Base-by-base conservation (phyloP, 2,329 filamentous ascomycete species). In the Neonectria faginata region DNA sequence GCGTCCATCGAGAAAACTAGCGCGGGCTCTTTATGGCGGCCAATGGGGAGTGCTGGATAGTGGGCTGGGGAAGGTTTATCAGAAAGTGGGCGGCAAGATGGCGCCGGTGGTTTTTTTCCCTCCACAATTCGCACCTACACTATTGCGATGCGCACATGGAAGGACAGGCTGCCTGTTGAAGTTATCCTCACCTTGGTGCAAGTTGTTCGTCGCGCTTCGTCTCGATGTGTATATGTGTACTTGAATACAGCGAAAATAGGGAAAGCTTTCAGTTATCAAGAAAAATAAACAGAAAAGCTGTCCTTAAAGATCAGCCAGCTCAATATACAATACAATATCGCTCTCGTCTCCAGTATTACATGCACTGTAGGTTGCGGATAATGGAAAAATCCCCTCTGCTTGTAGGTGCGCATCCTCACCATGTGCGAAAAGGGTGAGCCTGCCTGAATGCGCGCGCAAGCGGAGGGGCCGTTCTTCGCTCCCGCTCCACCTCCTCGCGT, bases 401-500 rank as follows among this genome's bases (percentile, higher is more conserved):
- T 12, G 14, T n/a, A 16, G 47, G 47, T 36, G 48, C 48, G 18
- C 14, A 33, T 39, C 36, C 5, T 12, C 5, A 39, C 12, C 36
- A n/a, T n/a, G 36, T 39, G 36, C 14, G 36, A 39, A 39, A 39
- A 39, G 8, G 5, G 36, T n/a, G 14, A 39, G 14, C 36, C 14
- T 39, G 36, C 36, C 36, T 39, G 48, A 51, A 51, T 51, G 22
- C 55, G 59, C 39, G 39, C 41, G 45, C 36, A 56, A 56, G 51
- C 31, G 31, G 27, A 59, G 42, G 39, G 20, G 50, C 44, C 36
- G 25, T 51, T 51, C 58, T 51, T 52, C 44, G 48, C 27, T 60
- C 55, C 55, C 58, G 59, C 63, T 67, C 56, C 61, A 54, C 60
- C 42, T 57, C 42, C 51, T 54, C 55, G 57, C 51, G 57, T 42